phyloP scores from a whole-genome alignment of 768 basidiomycete genomes.

The Termitomyces sp. region DNA sequence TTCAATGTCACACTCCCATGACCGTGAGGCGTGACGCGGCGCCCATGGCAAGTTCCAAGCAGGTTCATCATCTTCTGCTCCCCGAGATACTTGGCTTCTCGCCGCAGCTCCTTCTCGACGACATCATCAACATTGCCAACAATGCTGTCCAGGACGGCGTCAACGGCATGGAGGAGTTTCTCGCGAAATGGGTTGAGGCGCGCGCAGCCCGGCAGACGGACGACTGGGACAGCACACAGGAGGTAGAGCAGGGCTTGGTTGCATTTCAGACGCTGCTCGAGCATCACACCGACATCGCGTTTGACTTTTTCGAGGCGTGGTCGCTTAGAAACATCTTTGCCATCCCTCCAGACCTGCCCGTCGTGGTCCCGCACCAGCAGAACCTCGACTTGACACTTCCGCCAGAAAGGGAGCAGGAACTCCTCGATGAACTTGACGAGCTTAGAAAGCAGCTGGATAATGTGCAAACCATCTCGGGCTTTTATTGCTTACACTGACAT shows the following conservation, averaged over 20 bases:
- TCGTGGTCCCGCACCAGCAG: constrained; percentile 74
- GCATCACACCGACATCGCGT: constrained; percentile 83
- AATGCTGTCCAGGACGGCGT: constrained; percentile 74
- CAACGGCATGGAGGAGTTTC: constrained; percentile 74
- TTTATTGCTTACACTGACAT: neutral
- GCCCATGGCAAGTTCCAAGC: neutral
- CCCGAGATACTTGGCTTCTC: constrained; percentile 80
- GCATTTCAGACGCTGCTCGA: constrained; percentile 87
- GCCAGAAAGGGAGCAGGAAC: constrained; percentile 51
- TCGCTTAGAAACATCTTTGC: constrained; percentile 83
- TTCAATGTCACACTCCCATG: neutral
- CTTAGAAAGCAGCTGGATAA: constrained; percentile 62
- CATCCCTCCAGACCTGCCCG: constrained; percentile 59
- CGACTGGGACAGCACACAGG: constrained; percentile 56
- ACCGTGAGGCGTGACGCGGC: neutral
- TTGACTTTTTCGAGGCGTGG: constrained; percentile 92
- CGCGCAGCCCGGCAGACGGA: constrained; percentile 42
- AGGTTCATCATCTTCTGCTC: constrained; percentile 43
- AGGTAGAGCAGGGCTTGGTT: constrained; percentile 75
- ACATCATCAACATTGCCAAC: constrained; percentile 80
- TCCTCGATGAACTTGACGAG: constrained; percentile 64
- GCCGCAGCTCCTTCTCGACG: constrained; percentile 80
- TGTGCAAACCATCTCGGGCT: constrained; percentile 35
- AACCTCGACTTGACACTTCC: constrained; percentile 60
- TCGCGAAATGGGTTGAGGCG: constrained; percentile 68